Percentiles rank a stretch among this genome's conserved stretches.
Evolutionary conservation across 2,329 filamentous ascomycete species (phyloP).

Genomic region (Paraphoma sp.): DNA sequence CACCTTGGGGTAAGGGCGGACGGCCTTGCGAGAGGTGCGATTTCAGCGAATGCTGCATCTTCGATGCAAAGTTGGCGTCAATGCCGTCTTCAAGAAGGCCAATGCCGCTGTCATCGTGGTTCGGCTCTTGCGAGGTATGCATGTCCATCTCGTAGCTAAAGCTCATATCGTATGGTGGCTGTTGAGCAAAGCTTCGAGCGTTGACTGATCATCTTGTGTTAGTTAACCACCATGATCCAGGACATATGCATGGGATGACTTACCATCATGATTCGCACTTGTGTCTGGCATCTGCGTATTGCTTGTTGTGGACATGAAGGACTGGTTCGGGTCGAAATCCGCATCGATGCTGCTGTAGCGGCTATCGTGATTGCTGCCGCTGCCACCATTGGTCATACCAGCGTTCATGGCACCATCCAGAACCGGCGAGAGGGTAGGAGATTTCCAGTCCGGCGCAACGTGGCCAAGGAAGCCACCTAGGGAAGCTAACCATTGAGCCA

Average conservation of each 20-base stretch:
- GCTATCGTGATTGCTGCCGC: constrained; percentile 47
- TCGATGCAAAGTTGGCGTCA: constrained; percentile 40
- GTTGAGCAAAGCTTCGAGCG: constrained; percentile 41
- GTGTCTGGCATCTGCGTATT: constrained; percentile 32
- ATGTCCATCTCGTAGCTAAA: constrained; percentile 44
- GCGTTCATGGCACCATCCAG: constrained; percentile 38
- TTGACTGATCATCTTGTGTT: constrained; percentile 44
- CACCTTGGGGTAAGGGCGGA: constrained; percentile 20
- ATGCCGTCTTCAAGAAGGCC: constrained; percentile 44
- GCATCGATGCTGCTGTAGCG: constrained; percentile 48
- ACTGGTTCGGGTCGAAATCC: constrained; percentile 43
- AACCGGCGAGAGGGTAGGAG: constrained; percentile 35
- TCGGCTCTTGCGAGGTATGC: constrained; percentile 36
- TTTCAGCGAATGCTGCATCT: constrained; percentile 27
- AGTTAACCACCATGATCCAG: constrained; percentile 38
- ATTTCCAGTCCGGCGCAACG: constrained; percentile 37
- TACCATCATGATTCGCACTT: constrained; percentile 37
- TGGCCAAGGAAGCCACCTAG: constrained; percentile 84
- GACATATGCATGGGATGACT: constrained; percentile 20
- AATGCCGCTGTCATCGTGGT: constrained; percentile 45
- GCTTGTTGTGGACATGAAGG: constrained; percentile 39
- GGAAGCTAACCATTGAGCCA: constrained; percentile 87
- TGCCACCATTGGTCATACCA: constrained; percentile 41
- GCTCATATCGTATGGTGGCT: constrained; percentile 40
- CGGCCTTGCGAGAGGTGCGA: constrained; percentile 29